Percentiles rank a stretch among this genome's conserved stretches.
These are phyloP conservation scores for Fusarium sp. DNA, from an alignment of 2,329 filamentous ascomycete species.

Conservation along the genomic window DNA sequence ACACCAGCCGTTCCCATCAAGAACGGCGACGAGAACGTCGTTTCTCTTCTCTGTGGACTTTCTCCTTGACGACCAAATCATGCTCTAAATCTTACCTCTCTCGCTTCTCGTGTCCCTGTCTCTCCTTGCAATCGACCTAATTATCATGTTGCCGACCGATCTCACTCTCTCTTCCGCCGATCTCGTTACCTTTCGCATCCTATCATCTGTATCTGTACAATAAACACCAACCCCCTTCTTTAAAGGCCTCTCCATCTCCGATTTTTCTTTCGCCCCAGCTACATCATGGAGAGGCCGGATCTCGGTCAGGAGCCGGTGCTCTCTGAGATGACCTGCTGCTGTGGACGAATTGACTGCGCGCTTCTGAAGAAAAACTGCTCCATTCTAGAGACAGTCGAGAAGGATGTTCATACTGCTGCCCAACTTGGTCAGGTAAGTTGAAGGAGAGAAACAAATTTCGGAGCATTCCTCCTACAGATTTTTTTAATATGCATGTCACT, in stretches of 20 bases:
- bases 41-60: neutral
- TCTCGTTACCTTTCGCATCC: conserved; percentile 8
- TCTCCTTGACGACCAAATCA: conserved; percentile 16
- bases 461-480: conserved; percentile 38
- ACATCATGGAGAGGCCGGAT: conserved; percentile 43
- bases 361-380: conserved; percentile 84
- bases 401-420: conserved; percentile 87
- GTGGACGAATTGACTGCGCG: conserved; percentile 81
- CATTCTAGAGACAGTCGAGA: conserved; percentile 83
- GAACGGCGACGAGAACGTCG: conserved; percentile 18
- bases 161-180: conserved; percentile 11
- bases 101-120: neutral
- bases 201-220: conserved; percentile 8
- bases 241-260: conserved; percentile 39
- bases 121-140: conserved; percentile 12
- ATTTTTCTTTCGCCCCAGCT: conserved; percentile 19
- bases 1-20: conserved; percentile 34
- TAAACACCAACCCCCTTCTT: conserved; percentile 16
- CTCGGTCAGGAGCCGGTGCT: conserved; percentile 40
- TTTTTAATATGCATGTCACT: conserved; percentile 1
- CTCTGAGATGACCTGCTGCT: conserved; percentile 77
- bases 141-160: conserved; percentile 39
- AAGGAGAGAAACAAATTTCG: conserved; percentile 31
- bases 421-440: conserved; percentile 90
- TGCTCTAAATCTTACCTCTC: conserved; percentile 17